phyloP scores from a whole-genome alignment of 1,139 yeast species.

The Meyerozyma sp. region DNA sequence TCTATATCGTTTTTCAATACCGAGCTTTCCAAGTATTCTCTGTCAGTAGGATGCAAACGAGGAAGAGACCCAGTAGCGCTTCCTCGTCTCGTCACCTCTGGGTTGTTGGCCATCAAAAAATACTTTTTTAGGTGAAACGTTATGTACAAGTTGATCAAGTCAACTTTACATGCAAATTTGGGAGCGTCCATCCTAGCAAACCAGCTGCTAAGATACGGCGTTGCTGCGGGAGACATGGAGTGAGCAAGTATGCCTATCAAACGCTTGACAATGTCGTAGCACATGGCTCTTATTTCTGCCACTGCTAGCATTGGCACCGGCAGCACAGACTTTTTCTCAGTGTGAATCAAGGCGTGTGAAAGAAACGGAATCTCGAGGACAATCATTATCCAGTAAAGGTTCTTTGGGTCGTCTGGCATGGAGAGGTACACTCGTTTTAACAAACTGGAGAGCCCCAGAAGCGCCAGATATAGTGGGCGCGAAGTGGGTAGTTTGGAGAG shows the following conservation, averaged over 20 bases:
- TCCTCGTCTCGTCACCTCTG: conserved; percentile 16
- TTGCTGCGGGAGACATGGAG: conserved; percentile 30
- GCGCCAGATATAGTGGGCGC: conserved; percentile 50
- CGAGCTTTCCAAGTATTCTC: conserved; percentile 14
- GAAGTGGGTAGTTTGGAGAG: conserved; percentile 51
- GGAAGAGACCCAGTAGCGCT: conserved; percentile 4
- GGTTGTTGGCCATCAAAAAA: conserved; percentile 31
- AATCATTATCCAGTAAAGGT: conserved; percentile 52
- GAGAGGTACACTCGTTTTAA: conserved; percentile 40
- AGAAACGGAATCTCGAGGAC: conserved; percentile 61
- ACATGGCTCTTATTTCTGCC: conserved; percentile 48
- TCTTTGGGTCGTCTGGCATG: conserved; percentile 23
- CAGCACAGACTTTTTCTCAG: conserved; percentile 16
- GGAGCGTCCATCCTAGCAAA: conserved; percentile 38
- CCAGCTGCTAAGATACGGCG: conserved; percentile 53
- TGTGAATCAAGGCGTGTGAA: conserved; percentile 35
- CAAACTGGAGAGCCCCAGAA: conserved; percentile 44
- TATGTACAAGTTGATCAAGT: conserved; percentile 55
- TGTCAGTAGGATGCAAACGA: conserved; percentile 3
- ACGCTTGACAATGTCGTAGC: conserved; percentile 63
- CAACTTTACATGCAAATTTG: conserved; percentile 45
- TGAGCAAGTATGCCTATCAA: conserved; percentile 62
- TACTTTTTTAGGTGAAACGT: conserved; percentile 54
- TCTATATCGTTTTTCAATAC: conserved; percentile 13
- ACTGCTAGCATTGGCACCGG: conserved; percentile 31